A percentile compares a stretch with the other conserved stretches of the same genome.
phyloP scores from a whole-genome alignment of 371 early-diverging fungal species.

The Globomyces sp. region DNA sequence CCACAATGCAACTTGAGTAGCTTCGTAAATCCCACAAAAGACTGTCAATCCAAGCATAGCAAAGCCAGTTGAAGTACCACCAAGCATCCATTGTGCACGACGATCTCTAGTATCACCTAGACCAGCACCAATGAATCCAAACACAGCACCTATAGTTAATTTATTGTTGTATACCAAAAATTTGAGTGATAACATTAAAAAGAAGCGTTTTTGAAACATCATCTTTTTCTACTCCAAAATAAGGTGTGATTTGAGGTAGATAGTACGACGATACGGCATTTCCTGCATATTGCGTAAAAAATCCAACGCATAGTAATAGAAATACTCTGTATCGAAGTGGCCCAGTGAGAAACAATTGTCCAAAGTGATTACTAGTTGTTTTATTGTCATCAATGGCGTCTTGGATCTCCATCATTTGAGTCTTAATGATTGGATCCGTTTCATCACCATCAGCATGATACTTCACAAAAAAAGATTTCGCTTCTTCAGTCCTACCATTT shows the following conservation, averaged over 20 bases:
- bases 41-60: conserved; percentile 29
- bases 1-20: conserved; percentile 10
- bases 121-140: conserved; percentile 20
- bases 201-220: conserved; percentile 1
- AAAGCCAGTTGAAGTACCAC: conserved; percentile 22
- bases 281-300: conserved; percentile 38
- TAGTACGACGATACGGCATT: conserved; percentile 20
- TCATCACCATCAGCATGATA: conserved; percentile 41
- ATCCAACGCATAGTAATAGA: conserved; percentile 25
- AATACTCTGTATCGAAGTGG: conserved; percentile 22
- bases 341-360: conserved; percentile 5
- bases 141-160: not conserved
- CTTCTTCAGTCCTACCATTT: conserved; percentile 43
- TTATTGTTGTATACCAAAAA: not conserved
- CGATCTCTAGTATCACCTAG: conserved; percentile 31
- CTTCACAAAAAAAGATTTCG: conserved; percentile 39
- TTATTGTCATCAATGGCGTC: conserved; percentile 13
- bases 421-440: conserved; percentile 43
- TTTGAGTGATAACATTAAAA: conserved; percentile 6
- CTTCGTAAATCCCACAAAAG: conserved; percentile 28
- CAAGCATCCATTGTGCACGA: conserved; percentile 27
- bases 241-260: not conserved
- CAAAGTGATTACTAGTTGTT: conserved; percentile 13
- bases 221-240: conserved; percentile 9
- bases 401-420: conserved; percentile 19